Conservation (phyloP, 164 flowering plant genomes). For the Houttuynia cordata region DNA sequence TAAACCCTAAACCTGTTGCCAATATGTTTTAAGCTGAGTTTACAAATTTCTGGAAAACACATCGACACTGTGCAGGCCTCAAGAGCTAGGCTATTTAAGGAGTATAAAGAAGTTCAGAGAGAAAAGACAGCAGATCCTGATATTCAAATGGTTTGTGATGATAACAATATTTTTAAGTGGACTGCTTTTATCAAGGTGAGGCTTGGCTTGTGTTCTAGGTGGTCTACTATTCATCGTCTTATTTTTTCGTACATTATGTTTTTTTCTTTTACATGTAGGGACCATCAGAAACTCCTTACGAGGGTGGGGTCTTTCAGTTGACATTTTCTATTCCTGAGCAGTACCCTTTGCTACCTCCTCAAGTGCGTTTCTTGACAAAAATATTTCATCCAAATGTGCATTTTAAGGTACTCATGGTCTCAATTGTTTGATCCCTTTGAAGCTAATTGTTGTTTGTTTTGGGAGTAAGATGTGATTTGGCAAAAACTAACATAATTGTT, state of each 20-base stretch:
- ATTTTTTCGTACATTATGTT: not conserved
- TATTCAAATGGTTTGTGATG: constrained; percentile 88
- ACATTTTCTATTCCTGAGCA: constrained; percentile 92
- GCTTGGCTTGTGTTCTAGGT: too few species aligned
- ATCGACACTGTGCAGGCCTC: constrained; percentile 42
- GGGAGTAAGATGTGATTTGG: not conserved
- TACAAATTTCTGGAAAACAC: not conserved
- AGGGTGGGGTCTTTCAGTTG: constrained; percentile 94
- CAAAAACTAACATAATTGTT: too few species aligned
- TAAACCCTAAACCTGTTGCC: too few species aligned
- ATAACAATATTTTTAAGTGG: constrained; percentile 92
- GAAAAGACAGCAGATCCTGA: constrained; percentile 85
- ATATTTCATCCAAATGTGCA: constrained; percentile 98
- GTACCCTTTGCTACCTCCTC: constrained; percentile 97
- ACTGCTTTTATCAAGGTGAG: constrained; percentile 86
- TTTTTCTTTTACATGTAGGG: constrained; percentile 33
- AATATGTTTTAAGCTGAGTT: too few species aligned
- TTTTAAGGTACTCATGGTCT: constrained; percentile 55
- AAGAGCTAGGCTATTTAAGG: constrained; percentile 86
- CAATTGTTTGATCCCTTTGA: not conserved
- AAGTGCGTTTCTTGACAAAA: constrained; percentile 90
- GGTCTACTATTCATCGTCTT: not conserved
- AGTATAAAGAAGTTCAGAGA: constrained; percentile 88
- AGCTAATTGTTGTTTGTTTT: not conserved
- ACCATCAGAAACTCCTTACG: constrained; percentile 93